Conservation (phyloP, 202 grass and related monocot species). For the Panicum hallii region DNA sequence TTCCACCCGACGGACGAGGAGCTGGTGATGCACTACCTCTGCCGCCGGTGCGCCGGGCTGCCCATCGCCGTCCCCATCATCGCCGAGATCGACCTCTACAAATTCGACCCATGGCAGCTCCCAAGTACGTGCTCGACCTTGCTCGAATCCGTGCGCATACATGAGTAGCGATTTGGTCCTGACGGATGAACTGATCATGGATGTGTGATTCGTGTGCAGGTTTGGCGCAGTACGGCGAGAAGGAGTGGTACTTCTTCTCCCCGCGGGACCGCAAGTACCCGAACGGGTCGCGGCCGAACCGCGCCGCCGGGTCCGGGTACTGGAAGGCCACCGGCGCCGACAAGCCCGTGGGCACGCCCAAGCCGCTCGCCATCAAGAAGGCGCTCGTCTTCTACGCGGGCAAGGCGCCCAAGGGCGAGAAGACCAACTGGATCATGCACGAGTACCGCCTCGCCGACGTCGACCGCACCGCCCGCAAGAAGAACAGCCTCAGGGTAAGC, state of each 20-base stretch:
- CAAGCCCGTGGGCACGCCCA: slow-evolving; percentile 77
- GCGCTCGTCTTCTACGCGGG: slow-evolving; percentile 88
- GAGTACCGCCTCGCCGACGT: slow-evolving; percentile 93
- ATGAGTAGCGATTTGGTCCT: not conserved
- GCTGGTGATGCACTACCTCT: slow-evolving; percentile 85
- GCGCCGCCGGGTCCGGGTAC: slow-evolving; percentile 77
- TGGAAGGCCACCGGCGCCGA: slow-evolving; percentile 91
- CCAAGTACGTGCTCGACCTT: slow-evolving; percentile 50
- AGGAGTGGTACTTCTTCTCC: slow-evolving; percentile 97
- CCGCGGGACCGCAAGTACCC: slow-evolving; percentile 92
- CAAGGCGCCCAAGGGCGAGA: slow-evolving; percentile 89
- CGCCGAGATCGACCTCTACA: slow-evolving; percentile 91
- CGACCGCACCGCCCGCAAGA: slow-evolving; percentile 77
- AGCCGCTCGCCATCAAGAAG: slow-evolving; percentile 81
- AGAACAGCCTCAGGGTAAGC: slow-evolving; percentile 81
- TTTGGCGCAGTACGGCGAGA: slow-evolving; percentile 86
- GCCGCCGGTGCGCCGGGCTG: slow-evolving; percentile 66
- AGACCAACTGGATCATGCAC: slow-evolving; percentile 99
- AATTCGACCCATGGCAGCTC: slow-evolving; percentile 86
- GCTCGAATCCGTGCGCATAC: not conserved
- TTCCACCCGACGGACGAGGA: slow-evolving; percentile 96
- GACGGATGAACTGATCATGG: not conserved
- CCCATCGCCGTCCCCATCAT: slow-evolving; percentile 81
- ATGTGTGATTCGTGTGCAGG: slow-evolving; percentile 35
- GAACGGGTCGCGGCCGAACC: slow-evolving; percentile 80